These are phyloP conservation scores for Cladorrhinum samala DNA, from an alignment of 495 filamentous ascomycete species.

Conservation along the genomic window DNA sequence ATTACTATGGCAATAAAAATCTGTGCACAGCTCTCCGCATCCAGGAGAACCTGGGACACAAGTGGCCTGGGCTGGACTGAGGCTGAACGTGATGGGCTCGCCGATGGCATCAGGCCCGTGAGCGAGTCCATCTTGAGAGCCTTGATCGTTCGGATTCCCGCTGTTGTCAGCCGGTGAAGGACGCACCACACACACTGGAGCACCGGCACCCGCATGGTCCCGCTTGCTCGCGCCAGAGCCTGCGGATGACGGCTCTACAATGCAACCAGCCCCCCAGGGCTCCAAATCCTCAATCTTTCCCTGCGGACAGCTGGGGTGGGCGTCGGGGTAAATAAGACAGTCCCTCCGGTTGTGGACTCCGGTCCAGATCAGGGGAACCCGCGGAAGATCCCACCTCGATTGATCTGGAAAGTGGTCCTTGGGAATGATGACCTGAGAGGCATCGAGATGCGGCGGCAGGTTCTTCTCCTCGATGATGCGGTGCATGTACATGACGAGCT, in stretches of 20 bases:
- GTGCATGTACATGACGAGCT: not conserved
- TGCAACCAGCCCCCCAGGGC: not conserved
- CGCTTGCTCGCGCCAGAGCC: too few relatives aligned
- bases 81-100: not conserved
- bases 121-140: too few relatives aligned
- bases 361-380: not conserved
- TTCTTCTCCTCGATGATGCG: not conserved
- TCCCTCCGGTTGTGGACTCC: not conserved
- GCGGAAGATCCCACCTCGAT: not conserved
- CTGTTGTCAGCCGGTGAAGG: too few relatives aligned
- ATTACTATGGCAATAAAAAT: not conserved
- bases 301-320: not conserved
- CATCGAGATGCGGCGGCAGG: not conserved
- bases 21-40: not conserved
- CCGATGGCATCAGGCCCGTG: not conserved
- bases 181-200: too few relatives aligned
- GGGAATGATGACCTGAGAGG: not conserved
- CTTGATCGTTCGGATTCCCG: too few relatives aligned
- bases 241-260: not conserved
- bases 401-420: not conserved
- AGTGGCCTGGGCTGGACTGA: not conserved
- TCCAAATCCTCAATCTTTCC: not conserved
- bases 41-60: not conserved
- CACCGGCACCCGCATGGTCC: too few relatives aligned
- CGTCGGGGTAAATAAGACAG: not conserved